Evolutionary conservation across 441 rosid species (phyloP).

Genomic region (Breynia disticha): DNA sequence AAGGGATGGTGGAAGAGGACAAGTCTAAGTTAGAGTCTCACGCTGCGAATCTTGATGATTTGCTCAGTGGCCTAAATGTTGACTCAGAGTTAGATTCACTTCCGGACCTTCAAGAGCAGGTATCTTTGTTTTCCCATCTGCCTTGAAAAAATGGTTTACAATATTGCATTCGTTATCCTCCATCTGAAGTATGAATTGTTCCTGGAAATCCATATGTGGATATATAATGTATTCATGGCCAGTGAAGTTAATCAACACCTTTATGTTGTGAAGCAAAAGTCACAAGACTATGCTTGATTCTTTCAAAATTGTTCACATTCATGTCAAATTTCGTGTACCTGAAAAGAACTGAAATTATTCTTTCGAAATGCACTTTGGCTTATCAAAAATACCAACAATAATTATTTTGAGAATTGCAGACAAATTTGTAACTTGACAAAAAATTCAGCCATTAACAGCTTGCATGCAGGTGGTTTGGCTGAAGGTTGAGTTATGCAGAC

Average conservation of each 20-base stretch:
- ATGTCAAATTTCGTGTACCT: no score
- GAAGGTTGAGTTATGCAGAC: constrained; percentile 91
- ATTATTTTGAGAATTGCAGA: constrained; percentile 8
- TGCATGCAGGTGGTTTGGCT: constrained; percentile 79
- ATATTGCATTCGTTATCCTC: constrained; percentile 4
- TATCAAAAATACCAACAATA: neutral
- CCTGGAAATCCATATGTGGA: neutral
- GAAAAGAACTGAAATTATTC: no score
- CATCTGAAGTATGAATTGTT: constrained; percentile 7
- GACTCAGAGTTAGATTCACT: constrained; percentile 57
- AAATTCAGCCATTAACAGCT: constrained; percentile 47
- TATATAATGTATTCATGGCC: no score
- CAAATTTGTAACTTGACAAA: constrained; percentile 27
- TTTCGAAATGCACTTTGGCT: no score
- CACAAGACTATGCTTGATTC: no score
- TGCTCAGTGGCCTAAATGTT: constrained; percentile 42
- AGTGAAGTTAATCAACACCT: no score
- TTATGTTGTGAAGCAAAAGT: no score
- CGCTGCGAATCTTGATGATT: constrained; percentile 60
- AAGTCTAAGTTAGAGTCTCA: constrained; percentile 45
- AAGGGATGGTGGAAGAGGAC: constrained; percentile 45
- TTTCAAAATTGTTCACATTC: no score
- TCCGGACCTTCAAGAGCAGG: constrained; percentile 94
- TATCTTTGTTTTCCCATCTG: constrained; percentile 18
- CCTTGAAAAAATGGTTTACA: constrained; percentile 1